phyloP scores from a whole-genome alignment of 177 flowering plant genomes.

The Vitis hybrid region DNA sequence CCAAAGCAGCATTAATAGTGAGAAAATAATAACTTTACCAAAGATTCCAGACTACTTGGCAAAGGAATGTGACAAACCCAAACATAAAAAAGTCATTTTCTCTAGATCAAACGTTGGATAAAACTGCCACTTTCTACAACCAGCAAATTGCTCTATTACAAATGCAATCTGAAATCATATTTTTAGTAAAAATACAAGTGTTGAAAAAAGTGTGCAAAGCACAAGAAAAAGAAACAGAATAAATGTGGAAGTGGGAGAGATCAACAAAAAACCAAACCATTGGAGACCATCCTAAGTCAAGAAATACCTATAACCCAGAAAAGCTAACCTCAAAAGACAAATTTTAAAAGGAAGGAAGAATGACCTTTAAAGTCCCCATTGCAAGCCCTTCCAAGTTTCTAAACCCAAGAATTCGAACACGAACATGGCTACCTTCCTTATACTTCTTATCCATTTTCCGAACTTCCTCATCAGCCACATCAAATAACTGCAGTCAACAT shows the following conservation, averaged over 20 bases:
- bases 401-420: constrained; percentile 78
- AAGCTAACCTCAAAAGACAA: background rate
- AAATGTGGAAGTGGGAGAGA: no score
- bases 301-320: background rate
- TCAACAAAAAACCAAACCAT: no score
- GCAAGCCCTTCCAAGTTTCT: constrained; percentile 90
- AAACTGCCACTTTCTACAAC: background rate
- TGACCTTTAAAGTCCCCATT: constrained; percentile 76
- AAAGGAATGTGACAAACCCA: background rate
- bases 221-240: no score
- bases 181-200: background rate
- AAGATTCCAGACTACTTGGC: background rate
- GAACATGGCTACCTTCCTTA: constrained; percentile 69
- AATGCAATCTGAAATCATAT: no score
- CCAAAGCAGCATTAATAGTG: background rate
- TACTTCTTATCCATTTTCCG: constrained; percentile 65
- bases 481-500: constrained; percentile 49
- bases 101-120: background rate
- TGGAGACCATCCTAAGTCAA: no score
- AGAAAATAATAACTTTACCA: background rate
- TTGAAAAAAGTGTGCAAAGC: background rate
- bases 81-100: background rate
- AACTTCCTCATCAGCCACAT: constrained; percentile 71
- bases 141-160: no score
- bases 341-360: background rate